Base-by-base conservation (phyloP, 164 flowering plant genomes). In the Buxus sempervirens region DNA sequence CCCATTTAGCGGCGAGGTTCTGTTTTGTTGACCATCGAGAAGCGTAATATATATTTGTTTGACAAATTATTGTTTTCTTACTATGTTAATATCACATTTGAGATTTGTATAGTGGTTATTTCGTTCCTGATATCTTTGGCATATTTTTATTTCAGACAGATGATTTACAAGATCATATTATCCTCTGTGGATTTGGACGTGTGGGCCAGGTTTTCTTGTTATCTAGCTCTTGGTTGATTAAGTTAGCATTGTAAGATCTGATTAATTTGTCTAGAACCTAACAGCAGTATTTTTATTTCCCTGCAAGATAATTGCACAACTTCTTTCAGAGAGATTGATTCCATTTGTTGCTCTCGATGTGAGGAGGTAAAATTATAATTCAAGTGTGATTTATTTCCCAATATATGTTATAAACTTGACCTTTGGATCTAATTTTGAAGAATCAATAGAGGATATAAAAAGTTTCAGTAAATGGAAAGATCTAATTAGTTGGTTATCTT, bases 301-400 rank as follows among this genome's bases (percentile, higher is more conserved):
- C 32, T 65, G 38, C 22, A 84, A 96, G 99, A 96, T 96, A 63
- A 96, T 96, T 67, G 99, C 99, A 5, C 99, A 96, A 77, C 99
- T 96, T 79, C 98, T 96, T 62, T 96, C 99, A 23, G 99, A 96
- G 74, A 77, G 99, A 59, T 73, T 96, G 16, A 96, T 96, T 75
- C 99, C 99, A 64, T 96, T 96, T 82, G 99, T 96, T 77, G 99
- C 99, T 38, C 98, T 96, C 71, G 99, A 96, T 80, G 98, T 96
- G 71, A 86, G 96, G 76, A 96, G 98, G 99, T 93, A 82, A 75
- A 48, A 3, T 57, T 55, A 25, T 53, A 66, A 60, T 42, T 15
- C 26, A 22, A 9, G 22, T 25, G 9, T 72, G 19, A 14, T 25
- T 56, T 56, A 20, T 22, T 9, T 14, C 19, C 24, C 18, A 54